Conservation (phyloP, 2,329 filamentous ascomycete species). For the Gaeumannomyces sp. region DNA sequence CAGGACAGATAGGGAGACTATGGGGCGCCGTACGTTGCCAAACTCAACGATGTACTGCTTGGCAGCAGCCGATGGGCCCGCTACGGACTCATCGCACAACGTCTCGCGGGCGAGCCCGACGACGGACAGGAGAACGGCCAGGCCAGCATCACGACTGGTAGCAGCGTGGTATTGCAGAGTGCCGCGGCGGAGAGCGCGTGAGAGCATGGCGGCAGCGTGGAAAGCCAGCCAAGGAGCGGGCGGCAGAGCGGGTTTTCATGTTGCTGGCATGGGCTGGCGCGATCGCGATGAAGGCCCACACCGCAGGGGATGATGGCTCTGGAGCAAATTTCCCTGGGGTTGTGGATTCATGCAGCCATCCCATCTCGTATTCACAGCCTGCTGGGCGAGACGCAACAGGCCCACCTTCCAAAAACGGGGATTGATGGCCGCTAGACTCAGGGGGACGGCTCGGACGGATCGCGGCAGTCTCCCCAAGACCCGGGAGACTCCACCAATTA, state of each 20-base stretch:
- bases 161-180: not conserved
- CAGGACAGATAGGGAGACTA: not conserved
- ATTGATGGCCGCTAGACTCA: no score
- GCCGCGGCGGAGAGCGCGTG: no score
- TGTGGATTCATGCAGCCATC: constrained; percentile 1
- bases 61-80: not conserved
- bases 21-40: not conserved
- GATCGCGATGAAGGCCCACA: not conserved
- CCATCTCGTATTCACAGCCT: constrained; percentile 1
- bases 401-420: not conserved
- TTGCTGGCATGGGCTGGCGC: not conserved
- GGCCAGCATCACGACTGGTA: constrained; percentile 2
- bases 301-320: not conserved
- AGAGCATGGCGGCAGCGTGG: not conserved
- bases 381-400: no score
- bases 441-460: no score
- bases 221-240: no score
- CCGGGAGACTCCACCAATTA: no score
- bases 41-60: constrained; percentile 8
- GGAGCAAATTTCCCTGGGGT: not conserved
- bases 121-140: not conserved
- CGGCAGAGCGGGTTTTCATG: not conserved
- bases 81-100: not conserved
- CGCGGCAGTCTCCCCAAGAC: no score
- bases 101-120: constrained; percentile 3